Conservation (phyloP, 2,329 filamentous ascomycete species). For the Ascochyta clinopodiicola region DNA sequence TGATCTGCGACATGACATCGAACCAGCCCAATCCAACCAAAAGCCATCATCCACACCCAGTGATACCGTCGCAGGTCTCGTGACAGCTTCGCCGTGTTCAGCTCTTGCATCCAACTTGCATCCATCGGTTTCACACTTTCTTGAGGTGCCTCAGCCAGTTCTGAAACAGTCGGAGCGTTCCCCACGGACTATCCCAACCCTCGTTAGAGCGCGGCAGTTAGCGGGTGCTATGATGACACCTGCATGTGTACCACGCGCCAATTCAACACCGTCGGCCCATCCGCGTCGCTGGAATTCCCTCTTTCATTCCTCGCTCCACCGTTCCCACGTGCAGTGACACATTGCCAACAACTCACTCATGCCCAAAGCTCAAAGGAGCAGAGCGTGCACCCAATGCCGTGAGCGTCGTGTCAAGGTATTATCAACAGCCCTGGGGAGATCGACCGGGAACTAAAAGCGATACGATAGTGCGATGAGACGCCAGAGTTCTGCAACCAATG, state of each 20-base stretch:
- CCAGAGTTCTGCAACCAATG: slow-evolving; percentile 39
- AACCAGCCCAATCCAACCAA: neutral
- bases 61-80: neutral
- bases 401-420: slow-evolving; percentile 45
- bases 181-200: slow-evolving; percentile 8
- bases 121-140: slow-evolving; percentile 1
- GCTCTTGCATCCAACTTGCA: neutral
- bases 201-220: slow-evolving; percentile 14
- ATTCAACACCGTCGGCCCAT: slow-evolving; percentile 14
- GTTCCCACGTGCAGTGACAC: slow-evolving; percentile 14
- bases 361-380: slow-evolving; percentile 41
- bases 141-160: slow-evolving; percentile 4
- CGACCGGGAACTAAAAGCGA: slow-evolving; percentile 16
- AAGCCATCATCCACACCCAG: neutral
- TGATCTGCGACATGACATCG: slow-evolving; percentile 2
- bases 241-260: slow-evolving; percentile 11
- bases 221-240: slow-evolving; percentile 19
- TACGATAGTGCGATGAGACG: slow-evolving; percentile 42
- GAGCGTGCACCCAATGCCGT: slow-evolving; percentile 44
- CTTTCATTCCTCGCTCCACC: slow-evolving; percentile 19
- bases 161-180: slow-evolving; percentile 1
- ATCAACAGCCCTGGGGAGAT: slow-evolving; percentile 12
- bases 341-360: slow-evolving; percentile 14
- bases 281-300: slow-evolving; percentile 23
- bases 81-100: neutral